phyloP scores from a whole-genome alignment of 306 rosid genomes.

The Sphenostylis stenocarpa region DNA sequence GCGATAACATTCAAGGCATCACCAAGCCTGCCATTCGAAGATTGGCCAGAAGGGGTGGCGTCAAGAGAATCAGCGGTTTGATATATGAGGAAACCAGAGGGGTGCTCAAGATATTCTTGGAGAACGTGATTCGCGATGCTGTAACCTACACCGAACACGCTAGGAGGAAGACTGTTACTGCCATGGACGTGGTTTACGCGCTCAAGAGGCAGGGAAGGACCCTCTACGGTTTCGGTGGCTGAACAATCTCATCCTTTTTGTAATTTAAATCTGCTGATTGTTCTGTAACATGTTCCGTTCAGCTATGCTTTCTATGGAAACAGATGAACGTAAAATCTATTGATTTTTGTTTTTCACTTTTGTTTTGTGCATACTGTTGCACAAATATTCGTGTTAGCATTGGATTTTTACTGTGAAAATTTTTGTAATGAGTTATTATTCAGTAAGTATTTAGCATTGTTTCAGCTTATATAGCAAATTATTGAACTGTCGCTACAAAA shows the following conservation, averaged over 20 bases:
- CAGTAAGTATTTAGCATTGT: too few species aligned
- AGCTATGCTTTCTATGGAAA: too few species aligned
- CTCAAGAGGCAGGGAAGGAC: constrained; percentile 7
- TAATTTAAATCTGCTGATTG: too few species aligned
- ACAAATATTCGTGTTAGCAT: too few species aligned
- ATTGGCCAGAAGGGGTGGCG: constrained; percentile 39
- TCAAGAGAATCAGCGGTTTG: constrained; percentile 37
- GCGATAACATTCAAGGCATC: constrained; percentile 35
- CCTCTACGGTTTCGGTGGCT: constrained; percentile 26
- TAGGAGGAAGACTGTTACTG: constrained; percentile 23
- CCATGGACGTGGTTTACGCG: constrained; percentile 30
- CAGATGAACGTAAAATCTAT: too few species aligned
- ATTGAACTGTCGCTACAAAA: too few species aligned
- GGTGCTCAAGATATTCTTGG: constrained; percentile 31
- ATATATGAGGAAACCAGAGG: constrained; percentile 44
- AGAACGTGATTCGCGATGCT: constrained; percentile 33
- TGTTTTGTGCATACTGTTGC: too few species aligned
- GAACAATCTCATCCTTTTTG: not conserved
- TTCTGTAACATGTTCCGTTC: too few species aligned
- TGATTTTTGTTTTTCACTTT: too few species aligned
- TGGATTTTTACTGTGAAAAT: too few species aligned
- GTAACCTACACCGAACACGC: constrained; percentile 30
- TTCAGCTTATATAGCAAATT: too few species aligned
- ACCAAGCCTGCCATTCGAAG: constrained; percentile 33
- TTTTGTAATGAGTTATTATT: too few species aligned